Evolutionary conservation across 2,329 filamentous ascomycete species (phyloP), one percentile per base, ranked within the genome.

Genomic region (Aschersonia sp.): DNA sequence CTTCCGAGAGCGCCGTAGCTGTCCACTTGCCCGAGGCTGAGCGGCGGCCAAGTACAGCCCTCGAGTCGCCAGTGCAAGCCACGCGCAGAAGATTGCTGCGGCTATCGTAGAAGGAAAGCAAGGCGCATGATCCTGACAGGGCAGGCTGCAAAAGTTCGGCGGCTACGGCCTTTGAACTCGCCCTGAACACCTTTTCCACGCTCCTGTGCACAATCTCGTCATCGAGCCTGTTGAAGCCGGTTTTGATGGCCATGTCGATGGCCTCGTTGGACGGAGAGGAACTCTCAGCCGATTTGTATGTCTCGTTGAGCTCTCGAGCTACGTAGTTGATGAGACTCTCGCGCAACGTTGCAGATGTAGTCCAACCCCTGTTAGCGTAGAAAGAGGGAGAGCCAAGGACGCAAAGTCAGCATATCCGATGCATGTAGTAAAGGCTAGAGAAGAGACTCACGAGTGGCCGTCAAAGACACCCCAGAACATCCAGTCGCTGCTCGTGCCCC

Each of bases 391-490:
- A 28, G 43, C 20, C 20, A 20, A 20, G 20, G 20, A 20, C 20
- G 20, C 20, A 20, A 20, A 20, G 20, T 20, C 20, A 20, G 20
- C 20, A 20, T 20, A 20, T 20, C 20, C 20, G 20, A 20, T 20
- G 20, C 20, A 20, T 46, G 40, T 29, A 41, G 20, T 12, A 30
- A 43, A 31, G 9, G 4, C 3, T 9, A 28, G 10, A 20, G 40
- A 44, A 20, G 12, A 31, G 43, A 75, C 77, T 65, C 70, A 91
- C 87, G 86, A 87, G 66, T 98, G 92, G 0, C 92, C 92, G 61
- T 98, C 92, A 65, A 97, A 98, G 20, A 98, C 89, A 50, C 89
- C 92, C 92, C 94, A 98, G 65, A 98, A 98, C 89, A 97, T 97
- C 92, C 92, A 98, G 65, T 98, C 94, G 52, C 78, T 86, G 50